Percentiles rank a stretch among this genome's conserved stretches.
These are phyloP conservation scores for Phaeotremella fagi DNA, from an alignment of 768 basidiomycete species.

Conservation along the genomic window DNA sequence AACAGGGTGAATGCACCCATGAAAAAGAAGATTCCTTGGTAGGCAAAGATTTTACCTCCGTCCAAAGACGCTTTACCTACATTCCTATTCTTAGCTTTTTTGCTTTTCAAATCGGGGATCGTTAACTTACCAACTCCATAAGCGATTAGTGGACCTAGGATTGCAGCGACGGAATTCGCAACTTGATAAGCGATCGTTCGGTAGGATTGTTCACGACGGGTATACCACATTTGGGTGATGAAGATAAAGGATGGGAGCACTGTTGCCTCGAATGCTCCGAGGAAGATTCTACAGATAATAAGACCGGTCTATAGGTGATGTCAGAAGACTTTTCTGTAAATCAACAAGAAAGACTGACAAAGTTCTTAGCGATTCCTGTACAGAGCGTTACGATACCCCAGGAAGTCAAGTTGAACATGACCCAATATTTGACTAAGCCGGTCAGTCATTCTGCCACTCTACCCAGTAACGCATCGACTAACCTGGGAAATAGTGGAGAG, in stretches of 20 bases:
- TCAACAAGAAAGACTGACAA: not conserved
- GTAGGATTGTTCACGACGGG: slow-evolving; percentile 15
- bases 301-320: slow-evolving; percentile 15
- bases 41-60: not conserved
- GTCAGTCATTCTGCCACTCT: no score
- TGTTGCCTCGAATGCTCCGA: slow-evolving; percentile 52
- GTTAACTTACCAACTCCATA: slow-evolving; percentile 3
- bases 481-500: slow-evolving; percentile 5
- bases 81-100: no score
- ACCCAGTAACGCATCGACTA: not conserved
- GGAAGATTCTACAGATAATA: slow-evolving; percentile 17
- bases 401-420: slow-evolving; percentile 33
- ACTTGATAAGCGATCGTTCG: slow-evolving; percentile 12
- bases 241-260: slow-evolving; percentile 52
- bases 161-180: slow-evolving; percentile 15
- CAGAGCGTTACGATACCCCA: slow-evolving; percentile 31
- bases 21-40: slow-evolving; percentile 18
- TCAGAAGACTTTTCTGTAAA: not conserved
- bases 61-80: not conserved
- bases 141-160: slow-evolving; percentile 7
- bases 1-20: slow-evolving; percentile 25
- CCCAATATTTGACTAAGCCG: slow-evolving; percentile 27
- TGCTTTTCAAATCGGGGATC: no score
- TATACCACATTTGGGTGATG: slow-evolving; percentile 40
- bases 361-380: slow-evolving; percentile 28